Percentiles rank a stretch among this genome's conserved stretches.
These are phyloP conservation scores for Nitzschia sp. DNA, from an alignment of 108 stramenopile genomes.

Conservation along the genomic window DNA sequence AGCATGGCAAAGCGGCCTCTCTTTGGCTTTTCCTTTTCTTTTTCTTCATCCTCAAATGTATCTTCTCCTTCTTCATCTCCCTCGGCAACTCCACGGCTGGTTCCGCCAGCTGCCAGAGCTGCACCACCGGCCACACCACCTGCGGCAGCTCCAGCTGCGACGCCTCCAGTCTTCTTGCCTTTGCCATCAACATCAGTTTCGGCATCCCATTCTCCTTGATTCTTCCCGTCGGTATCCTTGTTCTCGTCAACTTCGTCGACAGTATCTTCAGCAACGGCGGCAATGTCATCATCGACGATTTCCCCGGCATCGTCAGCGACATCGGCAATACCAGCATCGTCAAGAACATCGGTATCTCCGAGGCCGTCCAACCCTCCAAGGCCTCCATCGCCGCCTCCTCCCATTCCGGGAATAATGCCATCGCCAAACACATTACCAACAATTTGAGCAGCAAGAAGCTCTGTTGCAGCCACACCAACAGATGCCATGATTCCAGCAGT, in stretches of 20 bases:
- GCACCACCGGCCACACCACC: constrained; percentile 18
- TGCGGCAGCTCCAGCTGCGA: constrained; percentile 27
- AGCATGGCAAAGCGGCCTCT: constrained; percentile 21
- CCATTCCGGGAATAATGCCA: constrained; percentile 10
- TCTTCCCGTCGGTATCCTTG: neutral
- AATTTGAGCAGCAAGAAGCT: constrained; percentile 35
- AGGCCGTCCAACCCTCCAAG: constrained; percentile 6
- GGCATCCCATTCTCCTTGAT: constrained; percentile 1
- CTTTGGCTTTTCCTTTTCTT: constrained; percentile 17
- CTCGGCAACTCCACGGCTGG: neutral
- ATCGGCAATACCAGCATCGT: constrained; percentile 8
- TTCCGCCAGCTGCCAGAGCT: neutral
- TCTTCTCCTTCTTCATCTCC: constrained; percentile 12
- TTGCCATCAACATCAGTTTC: constrained; percentile 11
- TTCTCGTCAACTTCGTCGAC: constrained; percentile 37
- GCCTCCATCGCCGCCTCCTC: constrained; percentile 15
- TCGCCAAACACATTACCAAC: constrained; percentile 33
- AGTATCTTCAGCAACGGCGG: constrained; percentile 38
- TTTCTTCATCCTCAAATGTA: constrained; percentile 11
- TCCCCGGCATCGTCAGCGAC: constrained; percentile 34
- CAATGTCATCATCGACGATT: constrained; percentile 41
- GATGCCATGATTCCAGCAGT: constrained; percentile 35
- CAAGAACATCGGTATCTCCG: constrained; percentile 13
- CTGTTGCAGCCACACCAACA: constrained; percentile 38
- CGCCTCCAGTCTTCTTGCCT: constrained; percentile 19